Base-by-base conservation (phyloP, 257 asterid genomes). In the Cordia subcordata region DNA sequence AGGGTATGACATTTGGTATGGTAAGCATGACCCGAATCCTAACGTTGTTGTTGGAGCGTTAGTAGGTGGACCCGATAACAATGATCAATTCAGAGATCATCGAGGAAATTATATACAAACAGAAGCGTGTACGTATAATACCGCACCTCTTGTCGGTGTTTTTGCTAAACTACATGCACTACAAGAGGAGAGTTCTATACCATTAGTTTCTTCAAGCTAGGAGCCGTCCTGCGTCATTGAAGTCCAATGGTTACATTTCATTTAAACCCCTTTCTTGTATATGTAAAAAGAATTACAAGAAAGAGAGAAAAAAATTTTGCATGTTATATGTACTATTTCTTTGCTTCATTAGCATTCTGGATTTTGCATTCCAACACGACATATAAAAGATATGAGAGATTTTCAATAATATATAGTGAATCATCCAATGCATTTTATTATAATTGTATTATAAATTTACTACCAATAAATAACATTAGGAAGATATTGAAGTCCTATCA, bases 81-180 rank as follows among this genome's bases (percentile, higher is more conserved):
- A 80, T 3, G 98, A 91, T 38, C 71, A 39, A 15, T 91, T 82
- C 8, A 53, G 12, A 32, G 98, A 91, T 69, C 60, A 75, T 4
- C 64, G 98, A 58, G 90, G 79, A 1, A 84, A 91, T 53, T 91
- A 77, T 11, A 67, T 78, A 76, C 98, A 91, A 57, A 88, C 98
- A 4, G 98, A 91, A 72, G 96, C 96, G 52, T 91, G 98, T 62
- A 83, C 91, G 10, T 91, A 91, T 33, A 91, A 85, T 58, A 81
- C 94, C 0, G 95, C 98, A 0, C 91, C 95, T 4, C 64, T 91
- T 37, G 87, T 88, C 3, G 98, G 95, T 13, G 76, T 81, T 57
- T 88, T 91, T 32, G 95, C 95, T 10, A 80, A 72, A 64, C 11
- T 91, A 32, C 53, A 73, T 46, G 66, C 79, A 8, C 10, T 65